phyloP scores from a whole-genome alignment of 352 stramenopile genomes.

The Globisporangium apiculatum region DNA sequence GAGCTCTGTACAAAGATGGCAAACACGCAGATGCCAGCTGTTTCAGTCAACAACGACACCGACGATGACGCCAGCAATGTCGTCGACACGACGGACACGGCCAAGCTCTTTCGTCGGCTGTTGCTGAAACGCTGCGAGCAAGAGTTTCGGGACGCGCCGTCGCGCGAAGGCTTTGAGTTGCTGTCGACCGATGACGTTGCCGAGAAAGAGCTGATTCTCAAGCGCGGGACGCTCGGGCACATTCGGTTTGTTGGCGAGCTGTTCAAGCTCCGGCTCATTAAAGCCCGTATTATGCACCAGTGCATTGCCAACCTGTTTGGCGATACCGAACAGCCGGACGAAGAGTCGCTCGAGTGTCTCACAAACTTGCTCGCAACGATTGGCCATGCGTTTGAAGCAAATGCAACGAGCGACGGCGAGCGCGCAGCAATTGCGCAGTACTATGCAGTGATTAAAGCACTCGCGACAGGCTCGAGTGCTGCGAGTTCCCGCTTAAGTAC shows the following conservation, averaged over 20 bases:
- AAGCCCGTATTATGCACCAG: slow-evolving; percentile 92
- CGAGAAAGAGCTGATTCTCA: slow-evolving; percentile 79
- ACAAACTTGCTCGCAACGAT: slow-evolving; percentile 92
- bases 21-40: slow-evolving; percentile 73
- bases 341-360: slow-evolving; percentile 95
- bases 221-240: slow-evolving; percentile 84
- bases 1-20: slow-evolving; percentile 91
- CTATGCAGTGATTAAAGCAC: slow-evolving; percentile 57
- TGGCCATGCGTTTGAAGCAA: slow-evolving; percentile 81
- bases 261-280: slow-evolving; percentile 94
- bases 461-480: slow-evolving; percentile 11
- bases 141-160: slow-evolving; percentile 90
- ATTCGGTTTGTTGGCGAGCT: slow-evolving; percentile 96
- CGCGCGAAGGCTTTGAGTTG: slow-evolving; percentile 58
- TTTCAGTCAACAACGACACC: slow-evolving; percentile 63
- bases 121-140: slow-evolving; percentile 91
- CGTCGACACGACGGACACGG: slow-evolving; percentile 23
- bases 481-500: slow-evolving; percentile 57
- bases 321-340: slow-evolving; percentile 78
- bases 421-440: slow-evolving; percentile 58
- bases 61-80: slow-evolving; percentile 9
- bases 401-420: slow-evolving; percentile 42
- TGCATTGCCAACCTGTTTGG: slow-evolving; percentile 81
- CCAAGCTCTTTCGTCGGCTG: slow-evolving; percentile 94
- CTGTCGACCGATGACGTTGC: slow-evolving; percentile 37